Evolutionary conservation across 2,329 filamentous ascomycete genomes (phyloP), one percentile per base, ranked within the genome.

Genomic region (Purpureocillium takamizusanense): DNA sequence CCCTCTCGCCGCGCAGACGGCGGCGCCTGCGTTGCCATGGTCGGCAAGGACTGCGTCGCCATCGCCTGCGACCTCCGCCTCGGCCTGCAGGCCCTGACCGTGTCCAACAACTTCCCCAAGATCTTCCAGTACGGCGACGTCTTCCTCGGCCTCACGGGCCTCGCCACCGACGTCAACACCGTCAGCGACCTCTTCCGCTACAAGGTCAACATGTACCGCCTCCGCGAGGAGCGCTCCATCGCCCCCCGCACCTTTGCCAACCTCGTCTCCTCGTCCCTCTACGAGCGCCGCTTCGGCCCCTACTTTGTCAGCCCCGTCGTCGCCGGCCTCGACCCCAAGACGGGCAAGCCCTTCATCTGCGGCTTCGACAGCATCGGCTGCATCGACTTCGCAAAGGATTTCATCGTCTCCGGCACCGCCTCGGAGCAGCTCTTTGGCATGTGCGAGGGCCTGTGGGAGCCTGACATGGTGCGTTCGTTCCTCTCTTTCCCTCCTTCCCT

Each of bases 91-190:
- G 78, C 92, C 59, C 76, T 98, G 59, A 98, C 92, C 46, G 86
- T 98, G 43, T 95, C 88, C 63, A 98, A 98, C 81, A 92, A 97
- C 82, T 97, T 97, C 75, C 92, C 92, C 71, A 98, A 98, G 75
- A 86, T 98, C 74, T 97, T 97, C 80, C 81, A 83, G 65, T 97
- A 94, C 75, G 88, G 87, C 57, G 86, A 90, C 44, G 86, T 92
- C 54, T 95, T 94, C 67, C 84, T 98, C 28, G 92, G 92, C 40
- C 81, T 98, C 44, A 97, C 92, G 4, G 92, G 92, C 40, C 85
- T 98, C 37, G 92, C 92, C 44, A 98, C 92, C 53, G 92, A 98
- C 63, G 88, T 98, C 48, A 78, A 78, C 48, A 97, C 90, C 52
- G 90, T 98, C 51, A 85, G 83, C 54, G 90, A 98, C 68, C 83